A percentile compares a stretch with the other conserved stretches of the same genome.
Conservation (phyloP, 177 flowering plant species). For the Vitis hybrid region DNA sequence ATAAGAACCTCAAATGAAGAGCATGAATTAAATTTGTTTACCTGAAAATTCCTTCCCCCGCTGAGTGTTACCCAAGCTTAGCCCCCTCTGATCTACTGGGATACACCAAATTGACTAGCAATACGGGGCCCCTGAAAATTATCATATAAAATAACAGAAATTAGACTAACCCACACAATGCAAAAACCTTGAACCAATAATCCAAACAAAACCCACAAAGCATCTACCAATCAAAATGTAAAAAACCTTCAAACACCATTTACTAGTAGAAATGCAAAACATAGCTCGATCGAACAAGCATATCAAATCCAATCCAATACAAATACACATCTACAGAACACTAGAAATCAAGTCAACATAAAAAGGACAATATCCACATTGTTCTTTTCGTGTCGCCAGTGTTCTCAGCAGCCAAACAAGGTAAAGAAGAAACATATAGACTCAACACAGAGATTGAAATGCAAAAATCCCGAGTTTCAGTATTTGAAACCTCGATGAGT, state of each 20-base stretch:
- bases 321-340: no score
- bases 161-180: not conserved
- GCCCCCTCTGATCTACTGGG: not conserved
- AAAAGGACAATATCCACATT: not conserved
- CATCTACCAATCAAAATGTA: not conserved
- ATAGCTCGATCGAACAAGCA: not conserved
- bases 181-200: not conserved
- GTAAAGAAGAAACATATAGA: not conserved
- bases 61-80: not conserved
- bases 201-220: not conserved
- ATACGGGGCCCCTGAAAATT: not conserved
- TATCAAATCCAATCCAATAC: no score
- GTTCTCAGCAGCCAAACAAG: slow-evolving; percentile 10
- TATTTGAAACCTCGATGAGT: slow-evolving; percentile 1
- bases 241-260: not conserved
- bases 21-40: not conserved
- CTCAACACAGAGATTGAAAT: not conserved
- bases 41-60: not conserved
- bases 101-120: slow-evolving; percentile 5
- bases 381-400: not conserved
- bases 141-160: not conserved
- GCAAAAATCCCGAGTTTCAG: not conserved
- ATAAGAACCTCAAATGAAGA: not conserved
- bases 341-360: not conserved
- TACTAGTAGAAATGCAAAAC: not conserved